Conservation (phyloP, 805 yeast genomes). For the Grigorovia jiainica region DNA sequence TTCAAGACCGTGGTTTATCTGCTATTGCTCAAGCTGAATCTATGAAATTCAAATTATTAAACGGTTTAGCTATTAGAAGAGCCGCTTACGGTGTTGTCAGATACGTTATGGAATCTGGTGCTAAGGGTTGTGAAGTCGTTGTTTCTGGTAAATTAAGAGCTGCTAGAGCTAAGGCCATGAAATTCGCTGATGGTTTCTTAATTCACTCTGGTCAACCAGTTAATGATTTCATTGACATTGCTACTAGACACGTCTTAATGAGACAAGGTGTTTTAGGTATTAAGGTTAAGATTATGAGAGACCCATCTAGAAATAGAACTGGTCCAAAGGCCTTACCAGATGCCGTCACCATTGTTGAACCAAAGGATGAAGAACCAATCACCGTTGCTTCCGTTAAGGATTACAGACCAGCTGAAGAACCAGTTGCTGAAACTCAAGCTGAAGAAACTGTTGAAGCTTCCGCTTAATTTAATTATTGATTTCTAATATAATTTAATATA, state of each 20-base stretch:
- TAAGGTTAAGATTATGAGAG: slow-evolving; percentile 99
- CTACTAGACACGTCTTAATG: slow-evolving; percentile 98
- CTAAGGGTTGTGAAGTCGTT: slow-evolving; percentile 99
- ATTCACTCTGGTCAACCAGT: slow-evolving; percentile 99
- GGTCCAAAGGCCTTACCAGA: slow-evolving; percentile 95
- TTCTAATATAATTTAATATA: not conserved
- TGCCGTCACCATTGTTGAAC: slow-evolving; percentile 84
- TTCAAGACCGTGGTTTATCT: slow-evolving; percentile 98
- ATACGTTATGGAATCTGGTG: slow-evolving; percentile 99
- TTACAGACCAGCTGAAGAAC: slow-evolving; percentile 37
- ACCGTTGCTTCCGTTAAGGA: slow-evolving; percentile 76
- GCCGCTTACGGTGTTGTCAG: slow-evolving; percentile 99
- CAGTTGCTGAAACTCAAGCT: slow-evolving; percentile 17
- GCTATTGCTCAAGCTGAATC: slow-evolving; percentile 99
- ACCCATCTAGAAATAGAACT: slow-evolving; percentile 76
- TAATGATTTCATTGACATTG: slow-evolving; percentile 94
- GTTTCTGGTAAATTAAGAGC: slow-evolving; percentile 99
- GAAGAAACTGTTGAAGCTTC: slow-evolving; percentile 4
- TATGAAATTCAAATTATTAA: slow-evolving; percentile 92
- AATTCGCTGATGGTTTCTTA: slow-evolving; percentile 99
- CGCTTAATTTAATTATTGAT: slow-evolving; percentile 1
- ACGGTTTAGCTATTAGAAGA: slow-evolving; percentile 99
- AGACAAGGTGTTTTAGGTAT: slow-evolving; percentile 99
- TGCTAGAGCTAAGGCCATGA: slow-evolving; percentile 99
- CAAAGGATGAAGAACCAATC: slow-evolving; percentile 84